A percentile compares a stretch with the other conserved stretches of the same genome.
Evolutionary conservation across 1,284 basidiomycete species (phyloP).

Genomic region (Moesziomyces parantarcticus): DNA sequence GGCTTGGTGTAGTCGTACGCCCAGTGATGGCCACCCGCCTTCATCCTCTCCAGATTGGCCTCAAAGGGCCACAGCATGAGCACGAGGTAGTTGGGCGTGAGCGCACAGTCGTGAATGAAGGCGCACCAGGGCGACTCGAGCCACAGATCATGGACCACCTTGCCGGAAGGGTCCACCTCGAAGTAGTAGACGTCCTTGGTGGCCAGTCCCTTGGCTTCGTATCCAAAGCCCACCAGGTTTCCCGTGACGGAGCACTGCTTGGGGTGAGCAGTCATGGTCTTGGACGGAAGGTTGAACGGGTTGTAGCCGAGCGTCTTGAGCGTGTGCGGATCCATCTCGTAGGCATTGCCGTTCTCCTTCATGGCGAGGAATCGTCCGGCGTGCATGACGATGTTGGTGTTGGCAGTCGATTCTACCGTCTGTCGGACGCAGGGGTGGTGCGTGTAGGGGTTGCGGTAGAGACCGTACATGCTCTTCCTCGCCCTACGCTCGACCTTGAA

Average conservation of each 20-base stretch:
- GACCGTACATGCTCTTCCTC: conserved; percentile 31
- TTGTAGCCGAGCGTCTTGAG: conserved; percentile 45
- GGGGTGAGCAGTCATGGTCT: conserved; percentile 44
- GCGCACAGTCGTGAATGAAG: conserved; percentile 34
- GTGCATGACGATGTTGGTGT: conserved; percentile 45
- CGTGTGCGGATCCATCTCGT: conserved; percentile 40
- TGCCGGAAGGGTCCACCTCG: conserved; percentile 29
- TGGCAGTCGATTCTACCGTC: conserved; percentile 33
- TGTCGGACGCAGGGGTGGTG: conserved; percentile 37
- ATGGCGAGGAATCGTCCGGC: conserved; percentile 40
- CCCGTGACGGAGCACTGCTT: conserved; percentile 41
- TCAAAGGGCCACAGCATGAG: conserved; percentile 35
- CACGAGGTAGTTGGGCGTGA: conserved; percentile 34
- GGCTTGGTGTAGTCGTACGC: conserved; percentile 33
- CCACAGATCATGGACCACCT: conserved; percentile 40
- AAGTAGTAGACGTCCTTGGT: conserved; percentile 45
- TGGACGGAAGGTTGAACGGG: conserved; percentile 38
- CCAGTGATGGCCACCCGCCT: conserved; percentile 32
- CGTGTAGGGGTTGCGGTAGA: conserved; percentile 43
- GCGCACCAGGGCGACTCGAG: conserved; percentile 28
- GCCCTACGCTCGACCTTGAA: conserved; percentile 39
- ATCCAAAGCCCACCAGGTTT: conserved; percentile 41
- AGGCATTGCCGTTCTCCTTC: conserved; percentile 42
- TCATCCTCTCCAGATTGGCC: conserved; percentile 26
- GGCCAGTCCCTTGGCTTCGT: conserved; percentile 41